Base-by-base conservation (phyloP, 2,329 filamentous ascomycete genomes). In the Thyridium curvatum region DNA sequence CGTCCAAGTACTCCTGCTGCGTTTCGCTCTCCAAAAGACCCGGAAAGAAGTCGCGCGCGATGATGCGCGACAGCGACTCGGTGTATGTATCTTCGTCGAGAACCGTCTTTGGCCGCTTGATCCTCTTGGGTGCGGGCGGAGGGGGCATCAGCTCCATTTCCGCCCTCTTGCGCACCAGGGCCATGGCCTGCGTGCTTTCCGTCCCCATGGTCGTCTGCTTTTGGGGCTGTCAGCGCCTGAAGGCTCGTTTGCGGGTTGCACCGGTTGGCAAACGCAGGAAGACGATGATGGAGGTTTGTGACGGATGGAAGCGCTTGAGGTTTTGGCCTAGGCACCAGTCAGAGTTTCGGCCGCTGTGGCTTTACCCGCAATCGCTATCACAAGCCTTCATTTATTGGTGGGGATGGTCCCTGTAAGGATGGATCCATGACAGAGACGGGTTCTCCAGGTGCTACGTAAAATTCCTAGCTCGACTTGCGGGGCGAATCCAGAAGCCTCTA, bases 41-140 rank as follows among this genome's bases (percentile, higher is more conserved):
- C 0, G 93, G 93, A 54, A 97, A 98, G 69, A 94, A 98, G 69
- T 98, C 93, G 48, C 93, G 82, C 9, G 88, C 87, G 46, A 98
- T 95, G 56, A 98, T 97, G 50, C 93, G 84, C 1, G 90, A 95
- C 18, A 98, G 72, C 1, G 86, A 85, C 41, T 89, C 81, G 3
- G 88, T 93, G 61, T 98, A 98, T 38, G 84, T 81, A 50, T 98
- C 91, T 70, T 98, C 93, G 59, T 95, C 88, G 18, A 98, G 77
- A 18, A 96, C 81, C 45, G 84, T 85, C 45, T 83, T 81, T 0
- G 93, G 93, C 38, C 93, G 78, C 64, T 96, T 96, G 55, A 96
- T 94, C 42, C 88, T 84, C 61, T 95, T 97, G 32, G 82, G 71
- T 0, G 80, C 74, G 4, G 89, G 87, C 6, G 91, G 90, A 10